Percentiles rank a stretch among this genome's conserved stretches.
phyloP scores from a whole-genome alignment of 2,329 filamentous ascomycete genomes.

The Cryphonectria nitschkei region DNA sequence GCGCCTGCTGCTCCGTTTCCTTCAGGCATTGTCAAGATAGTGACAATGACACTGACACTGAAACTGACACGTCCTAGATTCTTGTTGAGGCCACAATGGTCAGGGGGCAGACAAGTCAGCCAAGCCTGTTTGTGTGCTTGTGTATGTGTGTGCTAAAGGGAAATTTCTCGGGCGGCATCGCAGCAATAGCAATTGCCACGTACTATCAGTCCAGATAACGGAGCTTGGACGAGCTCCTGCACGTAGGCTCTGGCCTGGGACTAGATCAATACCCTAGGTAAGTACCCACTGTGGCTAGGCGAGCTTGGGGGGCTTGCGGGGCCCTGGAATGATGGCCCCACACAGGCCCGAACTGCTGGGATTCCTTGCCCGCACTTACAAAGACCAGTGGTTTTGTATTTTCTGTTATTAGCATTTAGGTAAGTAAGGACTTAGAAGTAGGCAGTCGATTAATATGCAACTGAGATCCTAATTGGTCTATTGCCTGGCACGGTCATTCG shows the following conservation, averaged over 20 bases:
- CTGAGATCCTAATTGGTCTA: too few species aligned
- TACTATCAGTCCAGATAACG: background rate
- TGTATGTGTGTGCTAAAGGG: background rate
- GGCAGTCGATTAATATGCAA: too few species aligned
- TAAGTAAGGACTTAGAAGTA: too few species aligned
- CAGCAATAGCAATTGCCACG: slow-evolving; percentile 2
- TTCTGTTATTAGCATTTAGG: too few species aligned
- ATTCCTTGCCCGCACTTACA: background rate
- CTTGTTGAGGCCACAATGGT: slow-evolving; percentile 13
- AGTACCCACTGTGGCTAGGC: background rate
- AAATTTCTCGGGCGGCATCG: background rate
- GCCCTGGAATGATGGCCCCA: background rate
- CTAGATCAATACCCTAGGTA: background rate
- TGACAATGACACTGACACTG: slow-evolving; percentile 15
- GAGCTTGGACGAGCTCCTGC: background rate
- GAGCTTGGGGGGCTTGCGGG: background rate
- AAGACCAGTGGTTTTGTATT: too few species aligned
- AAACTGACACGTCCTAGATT: slow-evolving; percentile 19
- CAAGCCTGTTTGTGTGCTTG: background rate
- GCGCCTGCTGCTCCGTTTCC: slow-evolving; percentile 28
- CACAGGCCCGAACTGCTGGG: slow-evolving; percentile 3
- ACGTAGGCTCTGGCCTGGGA: background rate
- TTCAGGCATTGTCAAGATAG: slow-evolving; percentile 26
- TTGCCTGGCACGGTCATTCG: too few species aligned
- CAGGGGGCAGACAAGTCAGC: slow-evolving; percentile 2